Base-by-base conservation (phyloP, 345 rosid genomes). In the Eucalyptus cladocalyx region DNA sequence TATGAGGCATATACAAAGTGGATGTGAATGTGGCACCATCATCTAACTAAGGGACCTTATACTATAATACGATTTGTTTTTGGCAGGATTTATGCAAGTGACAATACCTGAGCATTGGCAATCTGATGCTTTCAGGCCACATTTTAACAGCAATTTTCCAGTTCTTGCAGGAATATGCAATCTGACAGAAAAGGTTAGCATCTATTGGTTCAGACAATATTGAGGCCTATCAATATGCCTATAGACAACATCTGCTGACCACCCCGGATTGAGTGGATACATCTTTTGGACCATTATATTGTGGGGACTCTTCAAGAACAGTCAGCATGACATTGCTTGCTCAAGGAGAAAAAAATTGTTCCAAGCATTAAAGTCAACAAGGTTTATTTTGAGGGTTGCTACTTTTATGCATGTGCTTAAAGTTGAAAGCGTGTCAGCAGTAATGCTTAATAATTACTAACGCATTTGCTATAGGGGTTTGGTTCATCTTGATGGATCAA, bases 291-390 rank as follows among this genome's bases (percentile, higher is more conserved):
- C 99, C 62, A 96, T 96, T 89, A 92, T 97, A 69, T 96, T 86
- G 99, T 96, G 95, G 99, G 96, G 93, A 96, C 99, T 88, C 95
- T 96, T 96, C 98, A 87, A 96, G 98, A 62, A 62, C 76, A 48
- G 97, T 95, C 49, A 97, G 99, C n/a, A 93, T 91, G 92, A 97
- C 95, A 95, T 94, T 96, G 94, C 65, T 98, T 96, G 58, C 91
- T 91, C 45, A 96, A 95, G 90, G 98, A 97, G 89, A 95, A 95
- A 86, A 94, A 95, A 86, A 92, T 97, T 50, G 97, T 96, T 87
- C 99, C 99, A 4, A 97, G 99, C 60, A 97, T 97, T 94, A 97
- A 97, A 93, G 98, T 96, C 76, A 97, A 97, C 92, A 97, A 97
- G 97, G 98, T 97, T 11, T 47, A 47, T 26, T 81, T 11, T n/a